A percentile compares a stretch with the other conserved stretches of the same genome.
Conservation (phyloP, 2,329 filamentous ascomycete genomes). For the Botrytis hyacinthi region DNA sequence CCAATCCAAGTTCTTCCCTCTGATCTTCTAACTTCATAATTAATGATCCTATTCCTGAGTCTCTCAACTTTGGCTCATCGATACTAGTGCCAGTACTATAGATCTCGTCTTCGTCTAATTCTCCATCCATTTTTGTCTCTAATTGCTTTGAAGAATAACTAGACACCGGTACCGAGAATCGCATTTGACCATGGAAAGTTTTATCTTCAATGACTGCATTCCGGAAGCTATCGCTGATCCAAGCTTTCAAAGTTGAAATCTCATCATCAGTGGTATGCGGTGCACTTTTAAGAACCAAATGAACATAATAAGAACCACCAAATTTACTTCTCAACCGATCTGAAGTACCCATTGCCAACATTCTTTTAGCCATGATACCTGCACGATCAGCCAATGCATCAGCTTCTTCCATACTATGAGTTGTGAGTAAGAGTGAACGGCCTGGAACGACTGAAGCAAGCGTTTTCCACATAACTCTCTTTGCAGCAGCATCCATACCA, state of each 20-base stretch:
- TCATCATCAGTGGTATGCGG: conserved; percentile 69
- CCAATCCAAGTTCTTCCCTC: conserved; percentile 66
- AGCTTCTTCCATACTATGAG: conserved; percentile 94
- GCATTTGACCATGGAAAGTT: conserved; percentile 80
- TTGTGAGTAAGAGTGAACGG: conserved; percentile 82
- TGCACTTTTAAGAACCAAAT: conserved; percentile 72
- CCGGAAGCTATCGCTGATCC: conserved; percentile 62
- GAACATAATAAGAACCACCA: conserved; percentile 76
- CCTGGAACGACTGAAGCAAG: conserved; percentile 71
- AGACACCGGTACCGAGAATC: conserved; percentile 67
- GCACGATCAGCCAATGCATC: conserved; percentile 81
- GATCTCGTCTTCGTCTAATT: conserved; percentile 28
- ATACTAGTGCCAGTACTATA: conserved; percentile 21
- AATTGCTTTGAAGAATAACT: conserved; percentile 42
- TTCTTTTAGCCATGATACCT: conserved; percentile 80
- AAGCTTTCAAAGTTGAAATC: conserved; percentile 63
- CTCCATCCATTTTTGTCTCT: background rate
- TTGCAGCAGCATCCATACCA: conserved; percentile 86
- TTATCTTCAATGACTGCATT: conserved; percentile 68
- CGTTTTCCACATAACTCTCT: conserved; percentile 91
- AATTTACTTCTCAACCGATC: conserved; percentile 71
- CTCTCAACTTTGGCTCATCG: conserved; percentile 17
- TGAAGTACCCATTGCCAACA: conserved; percentile 80
- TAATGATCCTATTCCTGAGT: conserved; percentile 56
- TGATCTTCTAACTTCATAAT: conserved; percentile 72